Base-by-base conservation (phyloP, 768 basidiomycete species). In the Suillus tomentosus region DNA sequence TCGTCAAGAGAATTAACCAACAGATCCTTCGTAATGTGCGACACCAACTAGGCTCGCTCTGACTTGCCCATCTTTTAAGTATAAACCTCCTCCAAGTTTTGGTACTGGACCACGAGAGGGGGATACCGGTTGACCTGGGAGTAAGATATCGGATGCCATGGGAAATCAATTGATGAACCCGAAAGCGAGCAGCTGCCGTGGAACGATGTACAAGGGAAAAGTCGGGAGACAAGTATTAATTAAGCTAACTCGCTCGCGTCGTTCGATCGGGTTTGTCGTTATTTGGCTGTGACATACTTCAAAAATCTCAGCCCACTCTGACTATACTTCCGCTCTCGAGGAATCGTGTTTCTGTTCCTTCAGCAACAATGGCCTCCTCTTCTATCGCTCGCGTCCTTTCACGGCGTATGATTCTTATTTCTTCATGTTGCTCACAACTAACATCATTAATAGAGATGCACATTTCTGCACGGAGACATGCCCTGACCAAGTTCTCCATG, bases 401-500 rank as follows among this genome's bases (percentile, higher is more conserved):
- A 67, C 87, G 92, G 73, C 84, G 91, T 92, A 76, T 64, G 86
- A 78, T 14, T 53, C 34, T 40, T 9, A 53, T 54, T 67, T 17
- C 40, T 63, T 5, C 27, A 27, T n/a, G n/a, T 58, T 4, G 6
- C 62, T 66, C 6, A 66, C 63, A 36, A 3, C 36, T 39, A 42
- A 42, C 13, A 27, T 34, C 61, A 39, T 55, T 31, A 43, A 60
- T 73, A 96, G 96, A 87, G 72, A 81, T 98, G 61, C 93, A 95
- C 81, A 84, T 85, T 71, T 95, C 96, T 37, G 84, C 89, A 62
- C 85, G 87, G 66, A 81, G 91, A 70, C 80, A 83, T 80, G 95
- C 90, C 45, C 84, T 99, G 69, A 81, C 91, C 65, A 93, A 88
- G 75, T 96, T 98, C 80, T 82, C 88, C 67, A 96, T 97, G 94